phyloP scores from a whole-genome alignment of 2,329 filamentous ascomycete genomes.

The Aciculosporium take region DNA sequence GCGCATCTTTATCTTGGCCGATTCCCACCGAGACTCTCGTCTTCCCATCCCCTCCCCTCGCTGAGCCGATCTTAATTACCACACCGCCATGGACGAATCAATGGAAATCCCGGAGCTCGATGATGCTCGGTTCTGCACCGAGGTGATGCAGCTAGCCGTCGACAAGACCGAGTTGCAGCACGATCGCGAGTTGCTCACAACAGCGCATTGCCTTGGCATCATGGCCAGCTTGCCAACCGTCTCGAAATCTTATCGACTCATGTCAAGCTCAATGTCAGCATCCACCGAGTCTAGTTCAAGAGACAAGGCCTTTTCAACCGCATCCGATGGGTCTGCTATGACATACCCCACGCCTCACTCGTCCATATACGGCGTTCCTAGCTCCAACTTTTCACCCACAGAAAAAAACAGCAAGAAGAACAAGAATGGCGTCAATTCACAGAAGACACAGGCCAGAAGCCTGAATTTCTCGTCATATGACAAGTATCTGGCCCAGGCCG shows the following conservation, averaged over 20 bases:
- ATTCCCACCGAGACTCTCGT: neutral
- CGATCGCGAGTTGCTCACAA: slow-evolving; percentile 22
- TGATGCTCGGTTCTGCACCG: slow-evolving; percentile 23
- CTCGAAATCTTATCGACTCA: slow-evolving; percentile 20
- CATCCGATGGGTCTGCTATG: slow-evolving; percentile 26
- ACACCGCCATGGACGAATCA: slow-evolving; percentile 4
- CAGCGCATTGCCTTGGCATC: slow-evolving; percentile 23
- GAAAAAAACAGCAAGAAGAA: neutral
- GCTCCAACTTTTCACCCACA: slow-evolving; percentile 7
- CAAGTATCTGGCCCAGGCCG: slow-evolving; percentile 31
- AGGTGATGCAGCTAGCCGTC: slow-evolving; percentile 23
- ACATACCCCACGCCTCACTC: slow-evolving; percentile 29
- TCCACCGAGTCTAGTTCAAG: slow-evolving; percentile 26
- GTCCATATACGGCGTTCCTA: slow-evolving; percentile 20
- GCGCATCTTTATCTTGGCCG: neutral
- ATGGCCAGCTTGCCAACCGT: slow-evolving; percentile 12
- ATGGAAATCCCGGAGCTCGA: slow-evolving; percentile 23
- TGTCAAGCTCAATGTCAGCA: slow-evolving; percentile 27
- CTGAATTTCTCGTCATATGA: slow-evolving; percentile 38
- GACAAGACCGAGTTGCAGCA: slow-evolving; percentile 24
- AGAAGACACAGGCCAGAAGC: slow-evolving; percentile 19
- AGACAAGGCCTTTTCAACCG: slow-evolving; percentile 30
- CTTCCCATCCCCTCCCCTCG: no score
- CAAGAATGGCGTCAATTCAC: neutral
- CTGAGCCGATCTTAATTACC: neutral